Conservation (phyloP, 768 basidiomycete genomes). For the Pleurotus ostreatus region DNA sequence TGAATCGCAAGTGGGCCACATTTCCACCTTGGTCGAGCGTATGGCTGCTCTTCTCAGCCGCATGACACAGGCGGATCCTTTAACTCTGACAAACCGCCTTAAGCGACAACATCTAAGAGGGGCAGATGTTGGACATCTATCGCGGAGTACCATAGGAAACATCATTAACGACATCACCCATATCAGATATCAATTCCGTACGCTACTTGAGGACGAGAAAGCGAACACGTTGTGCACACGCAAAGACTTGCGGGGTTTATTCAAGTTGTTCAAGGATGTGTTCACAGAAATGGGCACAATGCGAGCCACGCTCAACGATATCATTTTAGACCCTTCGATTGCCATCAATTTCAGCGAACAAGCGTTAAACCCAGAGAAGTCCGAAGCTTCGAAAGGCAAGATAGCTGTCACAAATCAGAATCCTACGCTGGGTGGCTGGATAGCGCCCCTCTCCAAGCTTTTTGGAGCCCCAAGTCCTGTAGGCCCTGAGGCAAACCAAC, state of each 20-base stretch:
- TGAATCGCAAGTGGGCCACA: conserved; percentile 44
- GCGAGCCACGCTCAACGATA: conserved; percentile 80
- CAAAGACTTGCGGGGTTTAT: conserved; percentile 75
- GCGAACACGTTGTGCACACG: conserved; percentile 58
- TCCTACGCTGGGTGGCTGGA: conserved; percentile 58
- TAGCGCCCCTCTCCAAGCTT: conserved; percentile 80
- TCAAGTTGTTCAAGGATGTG: conserved; percentile 82
- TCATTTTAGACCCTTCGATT: conserved; percentile 81
- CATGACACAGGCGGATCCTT: conserved; percentile 75
- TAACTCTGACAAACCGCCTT: conserved; percentile 83
- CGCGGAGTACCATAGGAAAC: conserved; percentile 71
- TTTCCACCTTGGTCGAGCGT: conserved; percentile 61
- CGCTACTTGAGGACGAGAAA: conserved; percentile 72
- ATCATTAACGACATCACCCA: conserved; percentile 67
- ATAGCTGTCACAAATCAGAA: conserved; percentile 26
- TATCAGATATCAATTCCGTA: conserved; percentile 72
- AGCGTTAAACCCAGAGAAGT: conserved; percentile 58
- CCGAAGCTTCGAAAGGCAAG: conserved; percentile 30
- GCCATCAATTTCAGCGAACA: conserved; percentile 70
- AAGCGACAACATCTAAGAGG: conserved; percentile 87
- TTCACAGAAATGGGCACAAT: conserved; percentile 81
- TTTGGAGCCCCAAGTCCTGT: conserved; percentile 41
- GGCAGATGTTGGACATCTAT: conserved; percentile 84
- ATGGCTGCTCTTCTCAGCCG: conserved; percentile 49
- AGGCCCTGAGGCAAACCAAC: conserved; percentile 18